Base-by-base conservation (phyloP, 2,329 filamentous ascomycete species). In the Penicillium janthinellum region DNA sequence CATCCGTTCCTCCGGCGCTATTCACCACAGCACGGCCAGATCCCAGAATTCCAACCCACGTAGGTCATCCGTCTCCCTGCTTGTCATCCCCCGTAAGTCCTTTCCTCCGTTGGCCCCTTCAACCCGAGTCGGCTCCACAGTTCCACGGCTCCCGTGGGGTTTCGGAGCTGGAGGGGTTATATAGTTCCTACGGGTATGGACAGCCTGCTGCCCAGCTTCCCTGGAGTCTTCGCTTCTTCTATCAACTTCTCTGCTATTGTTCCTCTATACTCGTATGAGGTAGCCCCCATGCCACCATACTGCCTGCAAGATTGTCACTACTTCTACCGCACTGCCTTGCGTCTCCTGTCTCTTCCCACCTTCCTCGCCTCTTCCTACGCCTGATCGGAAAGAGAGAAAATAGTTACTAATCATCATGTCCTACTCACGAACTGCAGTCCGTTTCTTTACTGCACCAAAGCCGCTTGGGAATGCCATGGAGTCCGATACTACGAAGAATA, bases 231-330 rank as follows among this genome's bases (percentile, higher is more conserved):
- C 25, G 37, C 28, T 42, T 54, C 58, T 31, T 47, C 25, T 56
- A 52, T 59, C 22, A 12, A 45, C 10, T 57, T 28, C 54, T 48
- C 57, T 41, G 44, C 50, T 37, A 54, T 63, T 38, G 53, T 61
- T 60, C 20, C 35, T 10, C 28, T n/a, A 15, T 10, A 57, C 58
- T 56, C 58, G 31, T 52, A 67, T 70, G 79, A 78, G 83, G 82
- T 83, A 81, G 68, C 66, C 60, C 67, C 73, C 67, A 96, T 96
- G 91, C 90, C 90, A 82, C 78, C 84, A 70, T 94, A 91, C 77
- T 96, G 83, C 78, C 82, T 91, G 59, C 89, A 95, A 83, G 90
- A 96, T 78, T 96, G 90, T 73, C 91, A 96, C 76, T 96, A 96
- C 80, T 96, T 96, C 80, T 95, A 91, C 82, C 91, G 91, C 82